Conservation (phyloP, 305 asterid species). For the Fraxinus greggii region DNA sequence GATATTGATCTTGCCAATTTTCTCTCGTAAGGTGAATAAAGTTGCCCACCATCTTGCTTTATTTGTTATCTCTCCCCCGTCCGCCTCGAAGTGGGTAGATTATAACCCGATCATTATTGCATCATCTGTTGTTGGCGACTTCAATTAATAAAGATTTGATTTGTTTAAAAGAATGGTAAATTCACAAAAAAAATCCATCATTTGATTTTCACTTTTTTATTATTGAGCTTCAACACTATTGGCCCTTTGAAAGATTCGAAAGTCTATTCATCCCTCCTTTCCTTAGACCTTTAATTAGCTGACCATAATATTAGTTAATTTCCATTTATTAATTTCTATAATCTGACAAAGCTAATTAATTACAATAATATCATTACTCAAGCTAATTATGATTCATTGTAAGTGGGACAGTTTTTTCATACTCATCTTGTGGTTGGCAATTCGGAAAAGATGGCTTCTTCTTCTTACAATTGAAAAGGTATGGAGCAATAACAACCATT, state of each 20-base stretch:
- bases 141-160: no score
- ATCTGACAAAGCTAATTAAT: background rate
- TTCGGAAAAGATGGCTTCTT: background rate
- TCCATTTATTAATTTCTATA: background rate
- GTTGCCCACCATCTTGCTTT: no score
- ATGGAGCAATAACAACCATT: background rate
- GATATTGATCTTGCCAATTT: no score
- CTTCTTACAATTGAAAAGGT: background rate
- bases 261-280: background rate
- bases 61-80: no score
- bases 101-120: no score
- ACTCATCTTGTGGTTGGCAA: background rate
- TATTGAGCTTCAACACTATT: background rate
- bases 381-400: background rate
- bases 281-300: background rate
- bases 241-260: background rate
- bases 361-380: background rate
- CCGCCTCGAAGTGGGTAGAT: no score
- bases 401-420: background rate
- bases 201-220: background rate
- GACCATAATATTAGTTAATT: background rate
- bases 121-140: no score
- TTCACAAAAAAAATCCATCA: no score
- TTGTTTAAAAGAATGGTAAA: no score
- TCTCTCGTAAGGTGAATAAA: no score